Conservation (phyloP, 345 rosid species). For the Populus pruinosa region DNA sequence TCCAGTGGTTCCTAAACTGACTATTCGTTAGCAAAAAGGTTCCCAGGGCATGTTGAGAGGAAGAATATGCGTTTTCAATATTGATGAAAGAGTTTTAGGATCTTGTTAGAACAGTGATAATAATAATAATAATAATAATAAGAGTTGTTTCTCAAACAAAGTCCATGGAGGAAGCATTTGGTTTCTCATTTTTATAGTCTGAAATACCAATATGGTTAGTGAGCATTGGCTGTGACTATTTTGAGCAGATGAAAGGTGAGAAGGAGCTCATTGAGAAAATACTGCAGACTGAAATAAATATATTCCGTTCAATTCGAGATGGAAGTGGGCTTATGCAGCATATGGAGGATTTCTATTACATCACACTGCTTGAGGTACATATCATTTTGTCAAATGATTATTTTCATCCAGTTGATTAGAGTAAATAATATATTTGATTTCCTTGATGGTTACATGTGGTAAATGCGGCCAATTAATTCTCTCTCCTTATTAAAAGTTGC, state of each 20-base stretch:
- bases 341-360: slow-evolving; percentile 96
- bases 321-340: slow-evolving; percentile 97
- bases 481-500: neutral
- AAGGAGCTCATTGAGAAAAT: slow-evolving; percentile 82
- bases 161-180: neutral
- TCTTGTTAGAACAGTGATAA: neutral
- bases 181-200: neutral
- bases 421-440: neutral
- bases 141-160: neutral
- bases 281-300: slow-evolving; percentile 83
- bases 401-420: neutral
- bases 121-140: neutral
- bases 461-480: neutral
- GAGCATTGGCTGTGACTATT: neutral
- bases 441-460: neutral
- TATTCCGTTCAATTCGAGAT: slow-evolving; percentile 82
- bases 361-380: slow-evolving; percentile 79
- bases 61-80: too few species aligned
- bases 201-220: neutral
- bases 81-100: neutral
- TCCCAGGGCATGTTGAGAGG: neutral
- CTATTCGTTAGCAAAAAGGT: neutral
- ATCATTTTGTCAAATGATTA: neutral
- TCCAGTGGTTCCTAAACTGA: neutral
- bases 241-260: slow-evolving; percentile 94